Conservation (phyloP, 495 filamentous ascomycete genomes). For the Podospora sp. region DNA sequence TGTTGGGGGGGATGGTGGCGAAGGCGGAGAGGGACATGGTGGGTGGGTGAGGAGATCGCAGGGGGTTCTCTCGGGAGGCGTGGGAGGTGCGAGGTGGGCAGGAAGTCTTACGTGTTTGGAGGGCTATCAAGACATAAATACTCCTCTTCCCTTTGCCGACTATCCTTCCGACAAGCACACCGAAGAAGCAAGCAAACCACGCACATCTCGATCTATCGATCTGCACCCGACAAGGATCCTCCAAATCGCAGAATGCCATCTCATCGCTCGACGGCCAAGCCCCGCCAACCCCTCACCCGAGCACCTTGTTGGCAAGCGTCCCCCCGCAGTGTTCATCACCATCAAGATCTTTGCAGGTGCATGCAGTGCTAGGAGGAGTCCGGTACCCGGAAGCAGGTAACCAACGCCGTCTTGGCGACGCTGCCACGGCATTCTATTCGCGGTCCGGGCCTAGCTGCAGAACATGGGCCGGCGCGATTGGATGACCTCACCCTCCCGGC, state of each 20-base stretch:
- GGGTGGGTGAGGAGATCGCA: not conserved
- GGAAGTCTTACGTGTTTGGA: too few relatives aligned
- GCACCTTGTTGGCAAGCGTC: not conserved
- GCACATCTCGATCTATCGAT: too few relatives aligned
- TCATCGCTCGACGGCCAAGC: too few relatives aligned
- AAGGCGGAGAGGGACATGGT: slow-evolving; percentile 8
- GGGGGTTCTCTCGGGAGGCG: too few relatives aligned
- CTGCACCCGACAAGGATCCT: too few relatives aligned
- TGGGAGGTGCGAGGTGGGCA: too few relatives aligned
- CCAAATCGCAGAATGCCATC: too few relatives aligned
- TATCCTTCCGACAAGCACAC: too few relatives aligned
- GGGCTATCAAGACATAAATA: too few relatives aligned
- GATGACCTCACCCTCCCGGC: not conserved
- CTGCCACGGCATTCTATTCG: not conserved
- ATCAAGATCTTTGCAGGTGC: not conserved
- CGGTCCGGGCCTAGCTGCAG: not conserved
- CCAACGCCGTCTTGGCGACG: not conserved
- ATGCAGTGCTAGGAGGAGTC: not conserved
- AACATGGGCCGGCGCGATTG: not conserved
- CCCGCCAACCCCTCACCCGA: too few relatives aligned
- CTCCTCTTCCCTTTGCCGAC: too few relatives aligned
- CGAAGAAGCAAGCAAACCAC: too few relatives aligned
- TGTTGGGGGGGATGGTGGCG: slow-evolving; percentile 13
- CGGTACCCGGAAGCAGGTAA: not conserved
- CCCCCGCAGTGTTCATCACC: not conserved